Base-by-base conservation (phyloP, 2,329 filamentous ascomycete genomes). In the Claviceps sp. region DNA sequence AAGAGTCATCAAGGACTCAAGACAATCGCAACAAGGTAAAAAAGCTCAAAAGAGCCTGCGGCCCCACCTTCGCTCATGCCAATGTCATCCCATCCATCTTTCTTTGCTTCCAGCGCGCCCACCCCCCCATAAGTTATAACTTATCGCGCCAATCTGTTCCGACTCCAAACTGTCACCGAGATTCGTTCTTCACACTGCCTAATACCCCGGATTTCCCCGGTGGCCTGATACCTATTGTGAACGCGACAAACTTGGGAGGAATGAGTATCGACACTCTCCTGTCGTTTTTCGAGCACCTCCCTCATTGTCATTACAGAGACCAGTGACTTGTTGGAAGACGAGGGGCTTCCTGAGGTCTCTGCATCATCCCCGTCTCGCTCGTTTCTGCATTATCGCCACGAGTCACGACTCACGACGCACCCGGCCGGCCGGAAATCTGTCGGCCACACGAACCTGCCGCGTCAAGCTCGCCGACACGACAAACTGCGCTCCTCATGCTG, bases 401-500 rank as follows among this genome's bases (percentile, higher is more conserved):
- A 20, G 20, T 20, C 20, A 20, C 20, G 22, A 40, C 49, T 20
- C 20, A 20, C 20, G 22, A 40, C 49, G 34, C 49, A n/a, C 46
- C 36, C 49, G 49, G 36, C 22, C n/a, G 14, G 6, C 40, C 49
- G 49, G 42, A 40, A 7, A 20, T 20, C 46, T 17, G 16, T 45
- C 23, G 36, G 23, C 39, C 16, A 3, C 22, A 8, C 46, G 13
- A 43, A 38, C 40, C 20, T 9, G 29, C 40, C 45, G 22, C 37
- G 43, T 42, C 38, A 45, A 49, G 42, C 54, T 50, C 42, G 43
- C 38, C 51, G 47, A 51, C 40, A 49, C 43, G 53, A 61, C 61
- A 43, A 53, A 62, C 61, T 59, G 64, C 69, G 74, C 70, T 54
- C 71, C 68, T 66, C 72, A 80, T 80, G 77, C 75, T 79, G 61